phyloP scores from a whole-genome alignment of 2,329 filamentous ascomycete genomes.

The Teratosphaeria nubilosa region DNA sequence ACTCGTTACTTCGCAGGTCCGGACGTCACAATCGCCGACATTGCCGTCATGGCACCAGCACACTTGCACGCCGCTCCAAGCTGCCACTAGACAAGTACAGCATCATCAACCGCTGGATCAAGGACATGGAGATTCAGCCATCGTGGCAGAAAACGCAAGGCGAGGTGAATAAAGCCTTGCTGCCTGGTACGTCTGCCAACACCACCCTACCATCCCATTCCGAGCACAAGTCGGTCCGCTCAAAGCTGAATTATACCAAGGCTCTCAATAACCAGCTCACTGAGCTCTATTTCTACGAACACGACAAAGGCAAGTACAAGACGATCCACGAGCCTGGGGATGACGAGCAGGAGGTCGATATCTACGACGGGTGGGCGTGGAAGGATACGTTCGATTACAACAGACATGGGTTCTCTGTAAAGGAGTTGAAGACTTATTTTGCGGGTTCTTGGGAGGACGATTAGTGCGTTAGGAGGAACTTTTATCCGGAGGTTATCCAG shows the following conservation, averaged over 20 bases:
- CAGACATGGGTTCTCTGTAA: slow-evolving; percentile 36
- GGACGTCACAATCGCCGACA: slow-evolving; percentile 32
- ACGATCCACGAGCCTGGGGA: slow-evolving; percentile 34
- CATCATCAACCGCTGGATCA: slow-evolving; percentile 30
- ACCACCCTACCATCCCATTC: not conserved
- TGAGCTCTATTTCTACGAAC: slow-evolving; percentile 34
- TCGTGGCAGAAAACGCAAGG: slow-evolving; percentile 32
- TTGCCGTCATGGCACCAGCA: slow-evolving; percentile 32
- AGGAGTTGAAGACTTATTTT: slow-evolving; percentile 30
- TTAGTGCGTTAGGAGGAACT: slow-evolving; percentile 30
- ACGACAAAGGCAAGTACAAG: slow-evolving; percentile 27
- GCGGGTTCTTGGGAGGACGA: slow-evolving; percentile 31
- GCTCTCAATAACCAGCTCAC: slow-evolving; percentile 30
- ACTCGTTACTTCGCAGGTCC: slow-evolving; percentile 29
- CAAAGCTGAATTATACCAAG: slow-evolving; percentile 39
- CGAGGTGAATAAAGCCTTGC: slow-evolving; percentile 29
- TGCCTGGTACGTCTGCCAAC: slow-evolving; percentile 17
- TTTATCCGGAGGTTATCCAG: slow-evolving; percentile 39
- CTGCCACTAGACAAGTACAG: slow-evolving; percentile 32
- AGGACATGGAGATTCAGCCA: slow-evolving; percentile 28
- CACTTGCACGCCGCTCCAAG: slow-evolving; percentile 27
- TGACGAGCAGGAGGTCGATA: slow-evolving; percentile 27
- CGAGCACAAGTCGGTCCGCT: slow-evolving; percentile 22
- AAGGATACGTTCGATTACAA: slow-evolving; percentile 36
- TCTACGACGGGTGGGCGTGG: slow-evolving; percentile 34